Conservation (phyloP, 768 basidiomycete genomes). For the Gloeopeniophorella convolvens region DNA sequence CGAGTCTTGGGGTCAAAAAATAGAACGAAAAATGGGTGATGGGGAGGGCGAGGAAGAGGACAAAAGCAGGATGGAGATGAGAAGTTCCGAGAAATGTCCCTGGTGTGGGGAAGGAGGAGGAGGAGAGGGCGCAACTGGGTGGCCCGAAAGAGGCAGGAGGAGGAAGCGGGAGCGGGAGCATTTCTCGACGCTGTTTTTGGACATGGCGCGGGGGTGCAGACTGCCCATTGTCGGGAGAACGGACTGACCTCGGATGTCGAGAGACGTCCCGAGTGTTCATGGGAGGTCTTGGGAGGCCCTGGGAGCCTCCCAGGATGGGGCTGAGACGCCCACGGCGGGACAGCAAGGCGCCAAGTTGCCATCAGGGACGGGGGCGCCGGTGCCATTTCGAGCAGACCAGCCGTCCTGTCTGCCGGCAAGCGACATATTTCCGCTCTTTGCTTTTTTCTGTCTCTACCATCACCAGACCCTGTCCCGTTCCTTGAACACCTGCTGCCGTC, state of each 20-base stretch:
- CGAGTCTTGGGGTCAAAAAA: not conserved
- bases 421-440: constrained; percentile 15
- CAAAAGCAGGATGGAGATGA: not conserved
- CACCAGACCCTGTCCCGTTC: constrained; percentile 21
- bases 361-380: not conserved
- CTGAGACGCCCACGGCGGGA: too few species aligned
- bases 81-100: not conserved
- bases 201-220: too few species aligned
- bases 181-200: not conserved
- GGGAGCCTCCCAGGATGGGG: too few species aligned
- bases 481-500: constrained; percentile 13
- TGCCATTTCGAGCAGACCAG: constrained; percentile 7
- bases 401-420: too few species aligned
- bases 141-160: not conserved
- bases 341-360: too few species aligned
- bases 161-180: constrained; percentile 4
- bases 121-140: not conserved
- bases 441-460: constrained; percentile 20
- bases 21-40: not conserved
- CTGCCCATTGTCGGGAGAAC: not conserved
- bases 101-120: not conserved
- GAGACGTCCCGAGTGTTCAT: too few species aligned
- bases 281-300: too few species aligned
- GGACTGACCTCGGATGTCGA: not conserved
- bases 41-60: too few species aligned